Percentiles rank a stretch among this genome's conserved stretches.
phyloP scores from a whole-genome alignment of 2,329 filamentous ascomycete species.

The Lizonia empirigonia region DNA sequence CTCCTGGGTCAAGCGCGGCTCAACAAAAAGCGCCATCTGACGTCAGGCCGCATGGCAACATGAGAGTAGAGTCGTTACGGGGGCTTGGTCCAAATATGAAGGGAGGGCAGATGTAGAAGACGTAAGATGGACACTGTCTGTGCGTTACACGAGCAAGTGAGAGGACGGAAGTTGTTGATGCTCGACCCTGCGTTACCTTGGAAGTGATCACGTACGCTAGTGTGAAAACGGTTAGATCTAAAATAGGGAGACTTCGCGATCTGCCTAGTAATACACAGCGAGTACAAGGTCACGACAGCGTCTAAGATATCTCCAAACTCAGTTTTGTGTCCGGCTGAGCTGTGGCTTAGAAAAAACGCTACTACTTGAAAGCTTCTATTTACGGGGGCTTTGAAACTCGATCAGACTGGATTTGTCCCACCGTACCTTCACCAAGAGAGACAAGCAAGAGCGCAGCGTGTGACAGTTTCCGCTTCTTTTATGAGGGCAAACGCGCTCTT shows the following conservation, averaged over 20 bases:
- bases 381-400: no score
- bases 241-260: neutral
- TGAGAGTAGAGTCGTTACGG: neutral
- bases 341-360: neutral
- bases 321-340: neutral
- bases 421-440: neutral
- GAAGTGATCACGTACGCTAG: neutral
- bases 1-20: slow-evolving; percentile 17
- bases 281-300: neutral
- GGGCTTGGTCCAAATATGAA: neutral
- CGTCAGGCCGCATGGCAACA: slow-evolving; percentile 24
- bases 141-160: neutral
- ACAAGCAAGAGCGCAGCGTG: neutral
- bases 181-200: neutral
- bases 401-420: neutral
- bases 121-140: neutral
- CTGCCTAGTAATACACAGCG: neutral
- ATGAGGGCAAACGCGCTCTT: neutral
- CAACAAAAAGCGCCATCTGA: slow-evolving; percentile 35
- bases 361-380: neutral
- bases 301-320: neutral
- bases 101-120: neutral
- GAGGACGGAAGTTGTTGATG: neutral
- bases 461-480: neutral
- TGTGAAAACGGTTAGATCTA: neutral